Conservation (phyloP, 768 basidiomycete species). For the Lyophyllum atratum region DNA sequence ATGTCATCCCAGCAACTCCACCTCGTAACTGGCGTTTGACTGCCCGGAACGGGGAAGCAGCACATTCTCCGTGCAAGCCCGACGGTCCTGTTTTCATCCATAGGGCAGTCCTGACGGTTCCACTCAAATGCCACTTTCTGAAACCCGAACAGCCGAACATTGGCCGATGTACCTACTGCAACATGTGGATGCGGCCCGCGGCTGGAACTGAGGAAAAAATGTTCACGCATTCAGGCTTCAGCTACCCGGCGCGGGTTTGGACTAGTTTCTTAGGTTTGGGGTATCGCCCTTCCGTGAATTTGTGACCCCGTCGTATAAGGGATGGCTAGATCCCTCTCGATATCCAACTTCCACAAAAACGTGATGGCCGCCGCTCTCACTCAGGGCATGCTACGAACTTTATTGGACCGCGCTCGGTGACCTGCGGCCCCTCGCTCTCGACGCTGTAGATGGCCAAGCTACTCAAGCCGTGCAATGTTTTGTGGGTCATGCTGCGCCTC, state of each 20-base stretch:
- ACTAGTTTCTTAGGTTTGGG: background rate
- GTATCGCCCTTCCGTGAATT: background rate
- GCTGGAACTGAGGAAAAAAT: too few relatives aligned
- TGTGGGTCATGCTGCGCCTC: background rate
- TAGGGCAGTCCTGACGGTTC: background rate
- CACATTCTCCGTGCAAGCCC: too few relatives aligned
- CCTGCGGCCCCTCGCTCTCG: background rate
- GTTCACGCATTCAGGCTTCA: too few relatives aligned
- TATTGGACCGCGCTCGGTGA: background rate
- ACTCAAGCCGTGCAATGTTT: conserved; percentile 2
- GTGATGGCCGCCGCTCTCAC: background rate
- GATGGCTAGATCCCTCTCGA: too few relatives aligned
- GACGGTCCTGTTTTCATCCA: background rate
- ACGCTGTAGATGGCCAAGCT: conserved; percentile 6
- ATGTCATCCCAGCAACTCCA: too few relatives aligned
- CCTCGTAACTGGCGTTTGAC: too few relatives aligned
- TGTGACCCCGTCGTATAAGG: background rate
- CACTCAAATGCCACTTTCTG: background rate
- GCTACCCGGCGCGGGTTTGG: too few relatives aligned
- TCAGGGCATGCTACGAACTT: conserved; percentile 7
- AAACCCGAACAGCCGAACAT: background rate
- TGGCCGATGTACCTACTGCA: background rate
- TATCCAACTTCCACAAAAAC: too few relatives aligned
- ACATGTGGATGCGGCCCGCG: too few relatives aligned
- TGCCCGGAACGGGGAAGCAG: too few relatives aligned